Evolutionary conservation across 306 rosid species (phyloP).

Genomic region (Castanea crenata): DNA sequence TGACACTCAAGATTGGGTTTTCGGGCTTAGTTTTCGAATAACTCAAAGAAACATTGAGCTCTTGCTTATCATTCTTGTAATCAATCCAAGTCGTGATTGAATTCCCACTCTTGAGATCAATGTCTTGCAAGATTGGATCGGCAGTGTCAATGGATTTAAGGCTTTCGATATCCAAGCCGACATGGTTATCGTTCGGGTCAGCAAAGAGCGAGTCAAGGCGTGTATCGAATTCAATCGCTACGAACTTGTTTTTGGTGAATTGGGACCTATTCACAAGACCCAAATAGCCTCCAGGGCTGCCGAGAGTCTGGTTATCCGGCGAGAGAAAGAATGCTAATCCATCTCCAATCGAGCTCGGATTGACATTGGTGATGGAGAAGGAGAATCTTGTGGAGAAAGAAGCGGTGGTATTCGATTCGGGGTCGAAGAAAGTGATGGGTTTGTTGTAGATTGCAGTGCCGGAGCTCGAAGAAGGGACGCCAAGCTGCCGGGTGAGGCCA

Average conservation of each 20-base stretch:
- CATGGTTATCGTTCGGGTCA: conserved; percentile 62
- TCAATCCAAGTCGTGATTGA: conserved; percentile 70
- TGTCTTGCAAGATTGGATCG: conserved; percentile 38
- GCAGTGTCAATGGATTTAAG: conserved; percentile 49
- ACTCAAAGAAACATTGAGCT: conserved; percentile 50
- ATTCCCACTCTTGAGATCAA: conserved; percentile 60
- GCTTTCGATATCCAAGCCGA: conserved; percentile 57
- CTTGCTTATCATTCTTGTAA: conserved; percentile 41
- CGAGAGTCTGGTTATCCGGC: conserved; percentile 36
- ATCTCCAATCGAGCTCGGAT: conserved; percentile 56
- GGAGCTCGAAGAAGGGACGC: conserved; percentile 65
- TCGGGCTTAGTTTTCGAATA: conserved; percentile 46
- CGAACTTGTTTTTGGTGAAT: conserved; percentile 30
- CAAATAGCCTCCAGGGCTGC: conserved; percentile 36
- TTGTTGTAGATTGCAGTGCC: conserved; percentile 56
- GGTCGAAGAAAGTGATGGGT: conserved; percentile 51
- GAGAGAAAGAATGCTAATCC: conserved; percentile 73
- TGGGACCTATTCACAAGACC: conserved; percentile 49
- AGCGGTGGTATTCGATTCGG: conserved; percentile 42
- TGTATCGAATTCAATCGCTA: conserved; percentile 71
- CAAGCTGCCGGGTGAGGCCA: conserved; percentile 66
- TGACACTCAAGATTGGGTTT: conserved; percentile 38
- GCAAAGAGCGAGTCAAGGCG: conserved; percentile 32
- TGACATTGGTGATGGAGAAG: conserved; percentile 45
- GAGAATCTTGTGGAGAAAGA: conserved; percentile 73